Percentiles rank a stretch among this genome's conserved stretches.
phyloP scores from a whole-genome alignment of 148 eudicot species.

The Rhododendron kiyosumense region DNA sequence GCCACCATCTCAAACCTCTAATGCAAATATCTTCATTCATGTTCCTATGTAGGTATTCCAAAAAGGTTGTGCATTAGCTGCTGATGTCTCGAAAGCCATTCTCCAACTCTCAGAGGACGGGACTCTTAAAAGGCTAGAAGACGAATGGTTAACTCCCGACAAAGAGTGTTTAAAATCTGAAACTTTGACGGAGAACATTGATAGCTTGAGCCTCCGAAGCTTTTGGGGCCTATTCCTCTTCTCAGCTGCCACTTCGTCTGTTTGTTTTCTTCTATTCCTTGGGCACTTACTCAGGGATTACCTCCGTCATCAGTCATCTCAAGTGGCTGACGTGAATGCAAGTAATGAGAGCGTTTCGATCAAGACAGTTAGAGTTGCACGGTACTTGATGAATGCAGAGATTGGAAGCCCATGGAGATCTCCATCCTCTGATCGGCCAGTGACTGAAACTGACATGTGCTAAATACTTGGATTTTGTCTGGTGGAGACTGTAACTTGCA shows the following conservation, averaged over 20 bases:
- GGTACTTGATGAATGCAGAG: no score
- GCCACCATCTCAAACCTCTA: background rate
- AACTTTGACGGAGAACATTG: background rate
- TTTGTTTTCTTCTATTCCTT: slow-evolving; percentile 2
- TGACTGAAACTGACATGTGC: no score
- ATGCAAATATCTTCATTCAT: background rate
- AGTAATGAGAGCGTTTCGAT: no score
- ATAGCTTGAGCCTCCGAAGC: slow-evolving; percentile 6
- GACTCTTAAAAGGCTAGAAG: slow-evolving; percentile 8
- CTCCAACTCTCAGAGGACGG: slow-evolving; percentile 18
- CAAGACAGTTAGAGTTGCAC: no score
- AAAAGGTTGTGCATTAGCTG: slow-evolving; percentile 24
- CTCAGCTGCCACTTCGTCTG: slow-evolving; percentile 6
- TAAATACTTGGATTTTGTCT: no score
- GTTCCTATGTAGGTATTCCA: slow-evolving; percentile 29
- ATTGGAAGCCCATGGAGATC: background rate
- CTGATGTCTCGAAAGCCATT: slow-evolving; percentile 29
- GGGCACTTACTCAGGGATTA: background rate
- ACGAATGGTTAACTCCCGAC: background rate
- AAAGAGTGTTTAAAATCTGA: background rate
- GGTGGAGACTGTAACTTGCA: no score
- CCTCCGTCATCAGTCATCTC: no score
- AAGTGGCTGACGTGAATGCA: no score
- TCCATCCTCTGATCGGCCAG: background rate
- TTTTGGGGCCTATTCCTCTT: slow-evolving; percentile 18